Conservation (phyloP, 345 rosid species). For the Raphanus sativus region DNA sequence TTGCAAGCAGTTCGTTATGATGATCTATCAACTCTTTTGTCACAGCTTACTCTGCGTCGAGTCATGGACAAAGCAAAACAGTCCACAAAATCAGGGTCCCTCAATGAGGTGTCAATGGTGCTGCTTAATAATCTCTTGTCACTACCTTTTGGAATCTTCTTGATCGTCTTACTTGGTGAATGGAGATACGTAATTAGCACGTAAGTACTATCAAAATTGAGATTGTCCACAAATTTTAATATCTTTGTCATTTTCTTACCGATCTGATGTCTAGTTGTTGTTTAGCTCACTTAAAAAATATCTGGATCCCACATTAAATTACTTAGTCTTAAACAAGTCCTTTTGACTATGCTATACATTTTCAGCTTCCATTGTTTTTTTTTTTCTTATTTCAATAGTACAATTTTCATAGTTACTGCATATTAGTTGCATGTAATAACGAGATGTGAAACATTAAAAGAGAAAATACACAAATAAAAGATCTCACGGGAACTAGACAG, state of each 20-base stretch:
- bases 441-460: no score
- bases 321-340: neutral
- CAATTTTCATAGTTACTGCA: no score
- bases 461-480: no score
- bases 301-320: conserved; percentile 5
- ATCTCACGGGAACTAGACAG: no score
- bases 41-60: conserved; percentile 71
- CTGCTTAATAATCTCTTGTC: conserved; percentile 82
- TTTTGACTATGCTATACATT: neutral
- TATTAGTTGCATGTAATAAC: no score
- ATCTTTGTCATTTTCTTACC: neutral
- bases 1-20: neutral
- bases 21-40: conserved; percentile 1
- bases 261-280: neutral
- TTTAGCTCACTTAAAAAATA: neutral
- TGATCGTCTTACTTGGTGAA: conserved; percentile 66
- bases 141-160: conserved; percentile 67
- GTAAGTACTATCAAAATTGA: conserved; percentile 46
- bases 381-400: no score
- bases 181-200: conserved; percentile 66
- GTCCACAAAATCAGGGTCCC: conserved; percentile 64
- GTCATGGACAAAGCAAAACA: conserved; percentile 95
- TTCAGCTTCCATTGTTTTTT: neutral
- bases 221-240: neutral
- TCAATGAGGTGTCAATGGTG: conserved; percentile 92